Evolutionary conservation across 768 basidiomycete species (phyloP).

Genomic region (Trametes gibbosa): DNA sequence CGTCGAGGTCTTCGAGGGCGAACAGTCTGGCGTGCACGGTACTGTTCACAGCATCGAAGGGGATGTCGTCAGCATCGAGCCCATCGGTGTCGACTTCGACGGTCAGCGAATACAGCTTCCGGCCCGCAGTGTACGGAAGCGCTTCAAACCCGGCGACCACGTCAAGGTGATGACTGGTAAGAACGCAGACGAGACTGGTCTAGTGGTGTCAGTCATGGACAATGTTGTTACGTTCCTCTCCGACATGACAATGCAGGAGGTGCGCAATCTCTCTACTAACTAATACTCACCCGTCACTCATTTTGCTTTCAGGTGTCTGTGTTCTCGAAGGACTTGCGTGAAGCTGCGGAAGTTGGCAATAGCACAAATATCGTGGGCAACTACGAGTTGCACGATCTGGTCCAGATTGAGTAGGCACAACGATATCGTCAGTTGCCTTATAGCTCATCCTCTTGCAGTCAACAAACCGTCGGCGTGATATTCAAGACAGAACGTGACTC

Average conservation of each 20-base stretch:
- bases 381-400: constrained; percentile 94
- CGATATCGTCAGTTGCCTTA: neutral
- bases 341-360: constrained; percentile 96
- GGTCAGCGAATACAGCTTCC: constrained; percentile 85
- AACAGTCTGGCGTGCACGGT: constrained; percentile 91
- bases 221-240: constrained; percentile 94
- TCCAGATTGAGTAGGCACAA: constrained; percentile 85
- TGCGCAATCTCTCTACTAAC: constrained; percentile 29
- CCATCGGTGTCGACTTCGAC: constrained; percentile 78
- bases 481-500: constrained; percentile 96
- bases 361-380: constrained; percentile 87
- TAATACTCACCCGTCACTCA: neutral
- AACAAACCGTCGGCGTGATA: constrained; percentile 93
- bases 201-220: constrained; percentile 88
- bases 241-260: constrained; percentile 98
- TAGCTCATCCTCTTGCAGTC: constrained; percentile 41
- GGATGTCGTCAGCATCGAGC: constrained; percentile 84
- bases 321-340: constrained; percentile 94
- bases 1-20: constrained; percentile 96
- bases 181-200: constrained; percentile 92
- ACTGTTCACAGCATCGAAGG: constrained; percentile 85
- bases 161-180: constrained; percentile 97
- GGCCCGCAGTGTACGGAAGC: constrained; percentile 86
- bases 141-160: constrained; percentile 96
- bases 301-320: constrained; percentile 71